Evolutionary conservation across 805 yeast genomes (phyloP).

Genomic region (Saccharomycopsis malanga): DNA sequence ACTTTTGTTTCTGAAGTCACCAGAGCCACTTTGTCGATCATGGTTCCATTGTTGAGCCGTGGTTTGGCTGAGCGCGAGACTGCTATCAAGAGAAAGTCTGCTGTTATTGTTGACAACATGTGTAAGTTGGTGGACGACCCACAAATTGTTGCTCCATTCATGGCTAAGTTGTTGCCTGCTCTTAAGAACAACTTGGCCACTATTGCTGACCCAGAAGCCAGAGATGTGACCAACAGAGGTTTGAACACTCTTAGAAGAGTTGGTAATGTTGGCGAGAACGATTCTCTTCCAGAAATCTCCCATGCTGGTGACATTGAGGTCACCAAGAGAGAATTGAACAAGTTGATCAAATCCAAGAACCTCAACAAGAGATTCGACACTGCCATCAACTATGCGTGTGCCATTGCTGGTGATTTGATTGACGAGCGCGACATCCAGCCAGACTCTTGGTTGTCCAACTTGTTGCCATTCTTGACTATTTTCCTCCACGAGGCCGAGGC

Average conservation of each 20-base stretch:
- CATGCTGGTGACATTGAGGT: constrained; percentile 96
- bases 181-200: constrained; percentile 87
- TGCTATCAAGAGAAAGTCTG: constrained; percentile 98
- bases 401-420: constrained; percentile 97
- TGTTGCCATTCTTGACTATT: constrained; percentile 92
- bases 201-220: constrained; percentile 99
- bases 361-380: constrained; percentile 63
- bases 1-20: constrained; percentile 99
- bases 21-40: constrained; percentile 97
- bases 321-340: constrained; percentile 74
- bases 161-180: constrained; percentile 92
- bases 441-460: constrained; percentile 79
- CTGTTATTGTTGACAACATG: constrained; percentile 99
- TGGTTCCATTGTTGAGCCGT: constrained; percentile 98
- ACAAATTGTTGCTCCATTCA: constrained; percentile 99
- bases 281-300: constrained; percentile 91
- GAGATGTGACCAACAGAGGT: constrained; percentile 97
- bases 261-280: constrained; percentile 91
- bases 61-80: constrained; percentile 99
- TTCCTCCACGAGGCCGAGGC: constrained; percentile 92
- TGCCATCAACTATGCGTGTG: constrained; percentile 79
- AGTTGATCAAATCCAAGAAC: constrained; percentile 61
- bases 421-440: constrained; percentile 96
- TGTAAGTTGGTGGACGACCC: constrained; percentile 99
- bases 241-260: constrained; percentile 97